Base-by-base conservation (phyloP, 108 stramenopile genomes). In the Cyclostephanos tholiformis region DNA sequence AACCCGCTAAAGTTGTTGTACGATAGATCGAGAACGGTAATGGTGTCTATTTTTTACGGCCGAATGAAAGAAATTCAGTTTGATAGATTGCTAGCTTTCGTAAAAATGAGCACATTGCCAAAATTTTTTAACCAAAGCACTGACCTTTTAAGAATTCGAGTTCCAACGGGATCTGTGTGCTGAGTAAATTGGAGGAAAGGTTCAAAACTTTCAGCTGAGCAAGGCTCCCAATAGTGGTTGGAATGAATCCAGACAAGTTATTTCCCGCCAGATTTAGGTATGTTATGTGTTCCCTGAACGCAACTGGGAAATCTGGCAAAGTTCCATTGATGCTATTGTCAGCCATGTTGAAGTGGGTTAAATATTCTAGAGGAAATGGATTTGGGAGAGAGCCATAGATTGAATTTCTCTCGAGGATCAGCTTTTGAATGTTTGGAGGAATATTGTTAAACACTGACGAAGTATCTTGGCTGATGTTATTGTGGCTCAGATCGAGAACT, bases 401-500 rank as follows among this genome's bases (percentile, higher is more conserved):
- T 65, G 11, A 1, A 53, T 77, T 77, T 26, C 65, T 50, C 19
- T 20, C 19, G 4, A 63, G 9, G 16, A 69, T 16, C 5, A 77
- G 27, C 22, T 51, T 8, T 30, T 64, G 38, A 20, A 69, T 51
- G 20, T 69, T 77, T 19, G 68, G 43, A 41, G 76, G 76, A 43
- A 77, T n/a, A 55, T 49, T 52, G 68, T 76, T 12, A 39, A 66
- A 46, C 27, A 71, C 29, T 72, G 17, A 17, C 6, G 46, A 44
- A 4, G 38, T 63, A 51, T 82, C 77, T 35, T 90, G 55, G 22
- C 61, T 38, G 12, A 82, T 66, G 36, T 75, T n/a, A 30, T 86
- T 71, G 36, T 69, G 29, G 16, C 87, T 69, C 52, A 88, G 77
- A n/a, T 69, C 62, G 11, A 86, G 74, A n/a, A 85, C n/a, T 60